phyloP scores from a whole-genome alignment of 441 rosid species.

The Dalechampia spathulata region DNA sequence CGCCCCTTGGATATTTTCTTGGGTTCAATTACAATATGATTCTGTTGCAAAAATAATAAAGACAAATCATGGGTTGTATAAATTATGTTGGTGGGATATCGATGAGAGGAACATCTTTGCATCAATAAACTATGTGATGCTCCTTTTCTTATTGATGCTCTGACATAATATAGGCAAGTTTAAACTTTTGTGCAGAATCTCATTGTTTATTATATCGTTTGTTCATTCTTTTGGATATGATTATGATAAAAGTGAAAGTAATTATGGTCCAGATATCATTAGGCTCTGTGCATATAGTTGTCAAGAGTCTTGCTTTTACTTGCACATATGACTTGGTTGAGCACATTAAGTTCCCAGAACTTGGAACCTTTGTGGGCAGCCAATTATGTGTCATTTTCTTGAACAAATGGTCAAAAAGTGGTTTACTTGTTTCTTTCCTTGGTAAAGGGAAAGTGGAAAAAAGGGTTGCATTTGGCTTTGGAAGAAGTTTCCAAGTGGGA shows the following conservation, averaged over 20 bases:
- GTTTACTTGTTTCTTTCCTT: slow-evolving; percentile 18
- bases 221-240: not conserved
- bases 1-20: not conserved
- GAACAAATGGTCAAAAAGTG: slow-evolving; percentile 28
- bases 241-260: not conserved
- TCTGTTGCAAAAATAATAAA: not conserved
- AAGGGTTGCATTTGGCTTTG: too few relatives aligned
- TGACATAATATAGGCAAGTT: not conserved
- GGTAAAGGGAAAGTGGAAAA: slow-evolving; percentile 9
- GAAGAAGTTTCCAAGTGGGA: slow-evolving; percentile 23
- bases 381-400: slow-evolving; percentile 25
- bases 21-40: not conserved
- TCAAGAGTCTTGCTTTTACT: too few relatives aligned
- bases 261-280: too few relatives aligned
- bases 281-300: too few relatives aligned
- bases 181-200: slow-evolving; percentile 1
- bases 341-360: too few relatives aligned
- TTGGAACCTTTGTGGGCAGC: slow-evolving; percentile 5
- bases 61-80: too few relatives aligned
- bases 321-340: too few relatives aligned
- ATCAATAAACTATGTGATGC: not conserved
- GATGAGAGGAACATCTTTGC: not conserved
- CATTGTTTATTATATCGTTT: not conserved
- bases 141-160: not conserved
- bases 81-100: not conserved